phyloP scores from a whole-genome alignment of 2,329 filamentous ascomycete genomes.

The Ophiocordyceps camponoti-saundersi region DNA sequence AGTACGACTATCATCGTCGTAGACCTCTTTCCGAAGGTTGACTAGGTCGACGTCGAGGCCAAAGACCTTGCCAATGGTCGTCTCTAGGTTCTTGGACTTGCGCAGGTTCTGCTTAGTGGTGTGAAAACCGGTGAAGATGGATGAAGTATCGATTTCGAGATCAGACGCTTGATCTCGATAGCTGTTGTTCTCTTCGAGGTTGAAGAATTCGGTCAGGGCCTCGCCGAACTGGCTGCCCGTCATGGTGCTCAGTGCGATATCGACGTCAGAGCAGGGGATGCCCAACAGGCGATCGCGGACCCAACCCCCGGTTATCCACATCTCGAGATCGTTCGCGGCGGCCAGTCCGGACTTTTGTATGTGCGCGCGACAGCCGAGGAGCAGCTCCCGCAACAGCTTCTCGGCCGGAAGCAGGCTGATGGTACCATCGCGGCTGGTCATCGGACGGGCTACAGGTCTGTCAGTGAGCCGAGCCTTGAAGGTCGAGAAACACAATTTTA shows the following conservation, averaged over 20 bases:
- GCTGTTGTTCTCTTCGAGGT: constrained; percentile 40
- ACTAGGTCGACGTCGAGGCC: constrained; percentile 87
- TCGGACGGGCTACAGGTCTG: background rate
- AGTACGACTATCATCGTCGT: constrained; percentile 75
- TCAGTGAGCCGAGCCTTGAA: background rate
- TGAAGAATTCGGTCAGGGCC: constrained; percentile 51
- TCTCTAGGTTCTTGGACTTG: constrained; percentile 92
- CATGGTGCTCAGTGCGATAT: constrained; percentile 74
- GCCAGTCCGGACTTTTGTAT: constrained; percentile 18
- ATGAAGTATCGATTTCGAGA: constrained; percentile 28
- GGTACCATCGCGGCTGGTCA: background rate
- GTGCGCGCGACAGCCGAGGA: constrained; percentile 54
- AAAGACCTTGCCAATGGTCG: constrained; percentile 70
- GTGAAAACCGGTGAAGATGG: constrained; percentile 55
- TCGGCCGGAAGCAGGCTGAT: constrained; percentile 52
- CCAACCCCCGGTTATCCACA: constrained; percentile 77
- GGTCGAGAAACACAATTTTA: background rate
- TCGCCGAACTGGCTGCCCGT: constrained; percentile 63
- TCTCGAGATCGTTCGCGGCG: constrained; percentile 28
- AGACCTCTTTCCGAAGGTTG: constrained; percentile 83
- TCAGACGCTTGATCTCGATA: constrained; percentile 20
- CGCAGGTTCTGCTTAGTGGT: constrained; percentile 86
- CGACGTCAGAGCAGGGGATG: constrained; percentile 61
- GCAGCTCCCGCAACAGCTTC: constrained; percentile 51
- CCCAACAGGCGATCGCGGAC: constrained; percentile 70